These are phyloP conservation scores for Beauveria scarabaeidicola DNA, from an alignment of 2,329 filamentous ascomycete genomes.

Conservation along the genomic window DNA sequence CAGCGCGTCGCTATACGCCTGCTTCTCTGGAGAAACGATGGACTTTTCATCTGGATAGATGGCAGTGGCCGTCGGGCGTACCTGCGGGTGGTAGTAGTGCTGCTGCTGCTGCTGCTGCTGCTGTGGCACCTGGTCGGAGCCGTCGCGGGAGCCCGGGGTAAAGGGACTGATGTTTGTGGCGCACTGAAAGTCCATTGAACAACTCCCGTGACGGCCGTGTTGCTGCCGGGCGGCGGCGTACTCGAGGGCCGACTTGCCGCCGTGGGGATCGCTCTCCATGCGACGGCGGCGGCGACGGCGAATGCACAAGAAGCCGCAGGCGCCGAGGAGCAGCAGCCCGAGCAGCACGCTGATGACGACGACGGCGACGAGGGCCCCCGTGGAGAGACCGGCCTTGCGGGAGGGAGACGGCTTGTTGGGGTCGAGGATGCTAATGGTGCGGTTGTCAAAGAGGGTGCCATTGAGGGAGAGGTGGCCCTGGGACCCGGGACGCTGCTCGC, in stretches of 20 bases:
- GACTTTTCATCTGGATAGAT: too few relatives aligned
- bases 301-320: conserved; percentile 34
- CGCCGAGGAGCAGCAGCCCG: conserved; percentile 27
- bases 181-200: conserved; percentile 42
- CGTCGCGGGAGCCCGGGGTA: conserved; percentile 29
- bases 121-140: conserved; percentile 14
- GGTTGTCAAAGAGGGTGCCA: conserved; percentile 34
- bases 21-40: neutral
- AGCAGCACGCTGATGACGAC: conserved; percentile 35
- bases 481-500: conserved; percentile 35
- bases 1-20: neutral
- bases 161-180: conserved; percentile 35
- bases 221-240: conserved; percentile 11
- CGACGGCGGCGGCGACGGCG: conserved; percentile 39
- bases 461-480: conserved; percentile 32
- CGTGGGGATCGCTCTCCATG: neutral
- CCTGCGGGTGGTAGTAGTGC: conserved; percentile 11
- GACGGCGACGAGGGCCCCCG: conserved; percentile 27
- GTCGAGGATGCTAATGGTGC: neutral
- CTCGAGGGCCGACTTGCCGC: conserved; percentile 5
- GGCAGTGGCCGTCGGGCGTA: neutral
- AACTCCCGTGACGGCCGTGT: conserved; percentile 15
- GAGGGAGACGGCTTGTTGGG: neutral
- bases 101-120: conserved; percentile 17
- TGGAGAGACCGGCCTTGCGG: neutral